Evolutionary conservation across 768 basidiomycete genomes (phyloP).

Genomic region (Tulasnella sp.): DNA sequence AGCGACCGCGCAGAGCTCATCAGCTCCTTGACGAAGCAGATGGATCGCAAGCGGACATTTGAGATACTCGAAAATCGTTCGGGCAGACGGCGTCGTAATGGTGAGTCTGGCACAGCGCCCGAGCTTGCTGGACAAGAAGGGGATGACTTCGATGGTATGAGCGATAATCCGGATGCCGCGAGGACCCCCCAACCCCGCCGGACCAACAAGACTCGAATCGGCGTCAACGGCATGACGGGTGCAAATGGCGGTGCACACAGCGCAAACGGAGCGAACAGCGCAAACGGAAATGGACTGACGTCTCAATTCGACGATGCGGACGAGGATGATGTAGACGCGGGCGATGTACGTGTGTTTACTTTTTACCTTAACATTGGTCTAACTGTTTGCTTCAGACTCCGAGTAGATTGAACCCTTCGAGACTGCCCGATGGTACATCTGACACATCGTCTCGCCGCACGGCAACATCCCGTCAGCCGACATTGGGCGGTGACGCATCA

Average conservation of each 20-base stretch:
- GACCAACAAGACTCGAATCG: conserved; percentile 1
- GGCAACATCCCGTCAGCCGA: conserved; percentile 3
- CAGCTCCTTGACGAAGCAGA: conserved; percentile 64
- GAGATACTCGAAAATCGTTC: conserved; percentile 51
- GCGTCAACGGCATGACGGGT: no score
- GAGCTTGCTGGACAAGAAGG: conserved; percentile 16
- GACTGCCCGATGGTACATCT: conserved; percentile 15
- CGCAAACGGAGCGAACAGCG: not conserved
- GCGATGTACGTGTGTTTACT: conserved; percentile 36
- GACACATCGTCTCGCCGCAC: conserved; percentile 17
- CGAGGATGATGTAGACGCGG: conserved; percentile 63
- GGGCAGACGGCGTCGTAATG: conserved; percentile 15
- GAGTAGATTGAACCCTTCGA: not conserved
- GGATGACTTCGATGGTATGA: no score
- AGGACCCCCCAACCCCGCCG: conserved; percentile 12
- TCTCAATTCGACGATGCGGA: conserved; percentile 89
- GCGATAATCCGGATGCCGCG: not conserved
- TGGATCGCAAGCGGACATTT: conserved; percentile 76
- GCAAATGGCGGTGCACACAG: not conserved
- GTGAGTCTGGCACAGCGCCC: no score
- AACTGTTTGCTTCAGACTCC: not conserved
- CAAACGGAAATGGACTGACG: conserved; percentile 37
- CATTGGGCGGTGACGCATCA: not conserved
- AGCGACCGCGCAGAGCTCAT: conserved; percentile 63
- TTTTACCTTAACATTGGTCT: not conserved